phyloP scores from a whole-genome alignment of 1,139 yeast genomes.

The Debaryomycetaceae sp. region DNA sequence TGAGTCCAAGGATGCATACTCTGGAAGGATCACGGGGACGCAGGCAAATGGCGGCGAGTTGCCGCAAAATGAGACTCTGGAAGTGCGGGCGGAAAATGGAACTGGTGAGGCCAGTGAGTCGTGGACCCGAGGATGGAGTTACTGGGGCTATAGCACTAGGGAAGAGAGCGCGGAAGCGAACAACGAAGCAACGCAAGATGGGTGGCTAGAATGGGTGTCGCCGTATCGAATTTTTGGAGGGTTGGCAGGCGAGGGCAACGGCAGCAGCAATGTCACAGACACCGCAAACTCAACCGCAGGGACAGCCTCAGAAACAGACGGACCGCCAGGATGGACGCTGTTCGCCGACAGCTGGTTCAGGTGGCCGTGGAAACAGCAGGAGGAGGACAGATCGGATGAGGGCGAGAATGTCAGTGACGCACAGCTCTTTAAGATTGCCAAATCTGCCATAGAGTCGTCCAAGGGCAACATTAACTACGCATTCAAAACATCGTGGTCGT shows the following conservation, averaged over 20 bases:
- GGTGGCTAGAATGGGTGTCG: not conserved
- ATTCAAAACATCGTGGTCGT: constrained; percentile 18
- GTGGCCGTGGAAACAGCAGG: constrained; percentile 17
- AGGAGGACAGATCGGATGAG: constrained; percentile 16
- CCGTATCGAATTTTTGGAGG: not conserved
- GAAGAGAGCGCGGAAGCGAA: not conserved
- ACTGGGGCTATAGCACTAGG: not conserved
- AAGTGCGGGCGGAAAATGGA: not conserved
- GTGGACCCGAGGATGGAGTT: not conserved
- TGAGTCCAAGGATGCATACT: not conserved
- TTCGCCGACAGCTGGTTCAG: constrained; percentile 16
- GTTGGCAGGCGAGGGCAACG: not conserved
- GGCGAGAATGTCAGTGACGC: constrained; percentile 16
- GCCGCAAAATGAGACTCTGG: not conserved
- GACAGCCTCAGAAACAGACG: not conserved
- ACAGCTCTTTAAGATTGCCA: constrained; percentile 33
- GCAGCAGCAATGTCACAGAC: not conserved
- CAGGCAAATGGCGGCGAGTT: not conserved
- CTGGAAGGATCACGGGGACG: not conserved
- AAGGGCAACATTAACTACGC: constrained; percentile 36
- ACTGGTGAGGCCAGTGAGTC: not conserved
- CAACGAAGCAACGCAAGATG: not conserved
- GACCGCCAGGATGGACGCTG: not conserved
- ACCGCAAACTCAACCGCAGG: not conserved
- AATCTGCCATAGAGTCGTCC: constrained; percentile 31